These are phyloP conservation scores for Tephrocybe sp. DNA, from an alignment of 768 basidiomycete species.

Conservation along the genomic window DNA sequence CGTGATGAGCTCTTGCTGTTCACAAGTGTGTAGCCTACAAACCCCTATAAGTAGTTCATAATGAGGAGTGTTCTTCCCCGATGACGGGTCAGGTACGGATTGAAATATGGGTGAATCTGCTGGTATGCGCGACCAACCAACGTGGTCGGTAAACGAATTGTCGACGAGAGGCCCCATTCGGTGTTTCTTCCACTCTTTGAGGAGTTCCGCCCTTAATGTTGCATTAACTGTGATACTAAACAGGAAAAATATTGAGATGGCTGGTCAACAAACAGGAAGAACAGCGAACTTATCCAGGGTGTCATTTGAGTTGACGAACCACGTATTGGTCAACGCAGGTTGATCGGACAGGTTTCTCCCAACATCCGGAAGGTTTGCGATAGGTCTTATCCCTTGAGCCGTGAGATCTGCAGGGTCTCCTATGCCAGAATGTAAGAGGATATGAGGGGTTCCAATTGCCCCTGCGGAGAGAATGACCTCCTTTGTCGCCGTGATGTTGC, in stretches of 20 bases:
- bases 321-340: conserved; percentile 18
- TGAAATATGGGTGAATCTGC: too few species aligned
- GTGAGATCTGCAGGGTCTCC: conserved; percentile 22
- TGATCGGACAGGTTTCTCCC: conserved; percentile 29
- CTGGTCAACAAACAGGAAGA: too few species aligned
- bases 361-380: conserved; percentile 24
- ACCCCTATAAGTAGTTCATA: too few species aligned
- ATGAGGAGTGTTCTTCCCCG: too few species aligned
- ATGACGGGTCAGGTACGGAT: too few species aligned
- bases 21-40: too few species aligned
- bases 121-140: too few species aligned
- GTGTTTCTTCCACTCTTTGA: conserved; percentile 19
- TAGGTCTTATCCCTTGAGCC: conserved; percentile 17
- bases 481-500: conserved; percentile 35
- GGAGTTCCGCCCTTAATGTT: conserved; percentile 10
- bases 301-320: conserved; percentile 26
- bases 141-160: too few species aligned
- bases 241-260: too few species aligned
- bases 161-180: conserved; percentile 20
- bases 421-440: conserved; percentile 33
- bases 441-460: conserved; percentile 28
- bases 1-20: too few species aligned
- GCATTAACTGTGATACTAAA: not conserved
- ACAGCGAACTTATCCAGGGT: conserved; percentile 17
- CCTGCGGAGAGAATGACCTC: conserved; percentile 50